Evolutionary conservation across 2,329 filamentous ascomycete species (phyloP), one percentile per base, ranked within the genome.

Genomic region (Coleophoma crateriformis): DNA sequence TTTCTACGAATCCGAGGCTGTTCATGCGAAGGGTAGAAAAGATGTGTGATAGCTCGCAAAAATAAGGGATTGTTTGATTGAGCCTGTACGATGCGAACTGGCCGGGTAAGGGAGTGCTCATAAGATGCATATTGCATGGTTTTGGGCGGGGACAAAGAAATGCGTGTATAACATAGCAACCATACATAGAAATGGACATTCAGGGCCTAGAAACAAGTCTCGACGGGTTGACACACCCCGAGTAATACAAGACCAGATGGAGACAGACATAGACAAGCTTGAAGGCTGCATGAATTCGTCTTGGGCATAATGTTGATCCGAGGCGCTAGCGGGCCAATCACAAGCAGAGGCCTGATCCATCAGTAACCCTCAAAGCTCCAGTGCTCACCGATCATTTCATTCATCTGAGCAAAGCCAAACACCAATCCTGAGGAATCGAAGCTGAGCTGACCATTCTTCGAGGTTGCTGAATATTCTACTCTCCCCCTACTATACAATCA

Each of bases 401-500:
- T 19, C 35, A 38, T 38, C 12, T 42, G 7, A 20, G 32, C 41
- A 44, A n/a, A 44, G 41, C 41, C n/a, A 19, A 44, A 27, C 41
- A 44, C 27, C 27, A 27, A 27, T 27, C 27, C 27, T 27, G 27
- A 27, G 27, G 27, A 27, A 44, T n/a, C 13, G n/a, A 44, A 27
- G 14, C 22, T 20, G 41, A 27, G 49, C 51, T 49, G 55, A 51
- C 52, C 50, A 56, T 53, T 47, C 44, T 47, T 46, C 57, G 49
- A 44, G 50, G 54, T 15, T 46, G 39, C 45, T 39, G 11, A 33
- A 27, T 27, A 15, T 22, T 11, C 7, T 49, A 48, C 44, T 27
- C 15, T 49, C 37, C 45, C 34, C 33, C 47, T 45, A 41, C 48
- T 19, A 47, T 56, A 52, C 57, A 72, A 80, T 56, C 74, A 97